Base-by-base conservation (phyloP, 2,329 filamentous ascomycete species). In the Hypoxylon sp. region DNA sequence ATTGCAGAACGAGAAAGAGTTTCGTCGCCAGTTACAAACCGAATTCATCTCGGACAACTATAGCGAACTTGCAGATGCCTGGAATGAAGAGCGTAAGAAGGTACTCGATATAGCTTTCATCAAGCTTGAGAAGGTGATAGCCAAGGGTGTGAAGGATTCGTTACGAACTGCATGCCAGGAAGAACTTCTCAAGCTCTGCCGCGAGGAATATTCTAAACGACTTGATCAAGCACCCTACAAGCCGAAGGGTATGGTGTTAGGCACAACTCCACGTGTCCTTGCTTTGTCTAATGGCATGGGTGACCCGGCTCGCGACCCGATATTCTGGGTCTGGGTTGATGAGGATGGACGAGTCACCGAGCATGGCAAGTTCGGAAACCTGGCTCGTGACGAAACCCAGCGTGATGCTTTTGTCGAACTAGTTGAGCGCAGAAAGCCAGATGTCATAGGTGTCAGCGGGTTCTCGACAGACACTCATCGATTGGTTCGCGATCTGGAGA, bases 221-320 rank as follows among this genome's bases (percentile, higher is more conserved):
- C 88, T 99, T 23, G 96, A 99, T 75, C 96, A 99, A 80, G 94
- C 96, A 7, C 96, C 96, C 0, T 97, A 94, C 82, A 97, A 98
- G 80, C 94, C 96, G 4, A 94, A 95, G 80, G 94, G 94, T 9
- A 93, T 98, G 88, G 87, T 94, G 19, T 84, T 97, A 41, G 96
- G 96, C 25, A 97, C 94, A 0, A 87, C 91, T 5, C 94, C 96
- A 49, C 91, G 95, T 32, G 93, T 98, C 4, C 86, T 99, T 51
- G 89, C 94, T 3, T 81, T 99, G 21, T 95, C 94, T 2, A 97
- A 94, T 73, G 96, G 96, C 59, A 90, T 90, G 79, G 93, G 92
- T 13, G 89, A 92, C 72, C 82, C 86, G 14, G 82, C 80, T 60
- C 89, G 93, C 41, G 95, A 98, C 71, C 91, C 93, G 2, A 88